Evolutionary conservation across 495 filamentous ascomycete genomes (phyloP), one percentile per base, ranked within the genome.

Genomic region (Clavariopsis aquatica): DNA sequence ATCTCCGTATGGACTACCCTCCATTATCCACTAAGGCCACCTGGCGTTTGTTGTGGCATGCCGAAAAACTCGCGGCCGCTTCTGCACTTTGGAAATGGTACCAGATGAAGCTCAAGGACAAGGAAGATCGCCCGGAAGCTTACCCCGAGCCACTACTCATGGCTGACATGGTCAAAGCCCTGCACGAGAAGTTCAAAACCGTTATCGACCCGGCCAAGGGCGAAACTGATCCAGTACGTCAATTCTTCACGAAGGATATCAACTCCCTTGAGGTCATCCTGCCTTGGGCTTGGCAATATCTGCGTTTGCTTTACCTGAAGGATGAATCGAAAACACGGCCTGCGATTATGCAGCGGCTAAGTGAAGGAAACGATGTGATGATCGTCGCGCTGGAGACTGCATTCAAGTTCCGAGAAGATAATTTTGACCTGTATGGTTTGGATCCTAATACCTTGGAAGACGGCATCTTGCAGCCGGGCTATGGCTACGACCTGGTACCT

Each of bases 1-100:
- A 92, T 57, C 77, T 97, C 20, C 81, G 82, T 56, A 71, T 77
- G 2, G 78, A 81, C 47, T 82, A 78, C 71, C 81, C 72, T 67
- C 78, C 68, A 56, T 67, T 97, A 15, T 84, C 89, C 51, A 80
- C 81, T 24, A 75, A 74, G 20, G 84, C 84, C 5, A 84, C 83
- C 69, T 98, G 92, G 93, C 80, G 86, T 62, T 74, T 98, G 5
- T 80, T 98, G n/a, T 90, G 87, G 83, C 85, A 89, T 69, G 93
- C 92, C 0, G 94, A 98, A 72, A 96, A 92, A 73, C 83, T 96
- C 68, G 86, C 87, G 41, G 89, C 92, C 31, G 93, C 92, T n/a
- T 83, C 82, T 47, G 81, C 84, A 36, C 81, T 98, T 63, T 98
- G 93, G 92, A 84, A 85, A 60, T 76, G 81, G 29, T 88, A 94